These are phyloP conservation scores for Shiraia sp. DNA, from an alignment of 2,329 filamentous ascomycete species.

Conservation along the genomic window DNA sequence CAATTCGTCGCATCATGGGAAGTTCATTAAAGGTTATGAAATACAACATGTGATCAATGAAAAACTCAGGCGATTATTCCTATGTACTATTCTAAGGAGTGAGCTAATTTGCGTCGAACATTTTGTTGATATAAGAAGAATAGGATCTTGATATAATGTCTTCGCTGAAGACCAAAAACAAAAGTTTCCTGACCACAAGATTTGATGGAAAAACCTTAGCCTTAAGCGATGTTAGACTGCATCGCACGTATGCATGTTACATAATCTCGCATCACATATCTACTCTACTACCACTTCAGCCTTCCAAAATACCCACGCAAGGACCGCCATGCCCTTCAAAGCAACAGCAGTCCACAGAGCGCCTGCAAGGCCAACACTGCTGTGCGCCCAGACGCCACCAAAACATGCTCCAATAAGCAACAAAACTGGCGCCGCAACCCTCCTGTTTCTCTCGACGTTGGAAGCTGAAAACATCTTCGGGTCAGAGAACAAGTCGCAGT, in stretches of 20 bases:
- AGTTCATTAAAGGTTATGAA: too few species aligned
- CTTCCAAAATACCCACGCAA: conserved; percentile 49
- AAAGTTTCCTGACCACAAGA: neutral
- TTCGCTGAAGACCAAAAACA: too few species aligned
- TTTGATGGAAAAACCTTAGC: neutral
- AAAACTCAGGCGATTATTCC: too few species aligned
- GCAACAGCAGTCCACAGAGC: conserved; percentile 54
- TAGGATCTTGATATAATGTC: too few species aligned
- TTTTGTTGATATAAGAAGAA: too few species aligned
- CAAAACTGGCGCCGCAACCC: conserved; percentile 55
- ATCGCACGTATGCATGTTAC: too few species aligned
- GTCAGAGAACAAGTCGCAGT: conserved; percentile 79
- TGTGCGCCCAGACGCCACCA: conserved; percentile 60
- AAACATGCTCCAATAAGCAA: conserved; percentile 59
- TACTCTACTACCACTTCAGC: conserved; percentile 31
- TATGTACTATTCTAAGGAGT: too few species aligned
- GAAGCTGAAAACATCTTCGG: conserved; percentile 51
- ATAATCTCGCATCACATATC: neutral
- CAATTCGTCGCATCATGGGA: too few species aligned
- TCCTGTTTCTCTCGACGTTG: conserved; percentile 59
- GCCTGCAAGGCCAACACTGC: conserved; percentile 54
- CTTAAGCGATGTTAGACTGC: too few species aligned
- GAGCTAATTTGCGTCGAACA: too few species aligned
- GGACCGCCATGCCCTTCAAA: conserved; percentile 45
- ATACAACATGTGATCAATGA: too few species aligned